phyloP scores from a whole-genome alignment of 352 stramenopile genomes.

The Pythium dissotocum region DNA sequence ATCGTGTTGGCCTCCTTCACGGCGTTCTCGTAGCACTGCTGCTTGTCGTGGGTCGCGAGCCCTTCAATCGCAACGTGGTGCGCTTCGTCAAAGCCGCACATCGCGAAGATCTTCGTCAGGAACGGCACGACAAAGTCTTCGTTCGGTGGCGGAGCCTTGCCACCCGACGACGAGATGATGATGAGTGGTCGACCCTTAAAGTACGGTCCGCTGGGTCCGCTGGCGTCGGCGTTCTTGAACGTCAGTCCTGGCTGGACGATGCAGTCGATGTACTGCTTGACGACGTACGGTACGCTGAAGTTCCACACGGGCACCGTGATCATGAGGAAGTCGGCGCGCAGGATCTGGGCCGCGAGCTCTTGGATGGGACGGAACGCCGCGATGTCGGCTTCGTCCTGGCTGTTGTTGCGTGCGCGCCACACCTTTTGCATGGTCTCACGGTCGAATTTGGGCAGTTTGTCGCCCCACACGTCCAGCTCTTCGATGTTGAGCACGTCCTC shows the following conservation, averaged over 20 bases:
- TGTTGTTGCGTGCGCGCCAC: slow-evolving; percentile 67
- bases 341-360: slow-evolving; percentile 55
- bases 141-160: slow-evolving; percentile 50
- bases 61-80: slow-evolving; percentile 67
- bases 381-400: slow-evolving; percentile 51
- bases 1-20: slow-evolving; percentile 58
- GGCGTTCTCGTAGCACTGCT: slow-evolving; percentile 57
- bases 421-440: slow-evolving; percentile 68
- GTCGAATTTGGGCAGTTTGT: slow-evolving; percentile 66
- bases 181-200: slow-evolving; percentile 62
- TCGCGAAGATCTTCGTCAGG: slow-evolving; percentile 72
- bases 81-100: slow-evolving; percentile 71
- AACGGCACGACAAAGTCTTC: slow-evolving; percentile 76
- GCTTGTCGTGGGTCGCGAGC: slow-evolving; percentile 64
- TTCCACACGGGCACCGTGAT: slow-evolving; percentile 81
- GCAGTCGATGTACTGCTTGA: slow-evolving; percentile 87
- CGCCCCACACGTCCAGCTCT: slow-evolving; percentile 70
- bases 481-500: slow-evolving; percentile 66
- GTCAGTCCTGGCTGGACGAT: slow-evolving; percentile 72
- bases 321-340: slow-evolving; percentile 73
- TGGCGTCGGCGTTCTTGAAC: slow-evolving; percentile 65
- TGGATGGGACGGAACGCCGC: slow-evolving; percentile 70
- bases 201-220: slow-evolving; percentile 55
- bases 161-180: slow-evolving; percentile 74
- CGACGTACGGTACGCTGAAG: slow-evolving; percentile 71